Base-by-base conservation (phyloP, 2,329 filamentous ascomycete genomes). In the Ophiostoma sp. region DNA sequence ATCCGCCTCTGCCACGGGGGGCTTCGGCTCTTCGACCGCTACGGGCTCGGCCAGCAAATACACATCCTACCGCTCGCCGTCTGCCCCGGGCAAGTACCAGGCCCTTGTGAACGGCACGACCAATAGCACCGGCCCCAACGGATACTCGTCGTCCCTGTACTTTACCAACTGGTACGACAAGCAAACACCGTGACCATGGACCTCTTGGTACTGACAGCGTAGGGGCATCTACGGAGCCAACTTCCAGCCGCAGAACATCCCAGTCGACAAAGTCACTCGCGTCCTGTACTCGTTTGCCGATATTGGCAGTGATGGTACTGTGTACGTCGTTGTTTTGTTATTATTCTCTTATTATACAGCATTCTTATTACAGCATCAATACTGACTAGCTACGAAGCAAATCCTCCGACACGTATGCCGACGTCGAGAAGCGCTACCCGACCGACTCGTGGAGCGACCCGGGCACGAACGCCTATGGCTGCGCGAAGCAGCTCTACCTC, bases 381-480 rank as follows among this genome's bases (percentile, higher is more conserved):
- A 36, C 9, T 18, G 11, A 5, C 49, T 55, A 27, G 27, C 49
- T 4, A 4, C 2, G 3, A 2, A 55, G 49, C 3, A 27, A 36
- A 55, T 81, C 91, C 8, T 88, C 85, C 1, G 91, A 95, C 74
- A 78, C 81, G 1, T 93, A 85, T 76, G 84, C 90, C 38, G 91
- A 95, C 74, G 72, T 82, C 2, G 84, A 94, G 73, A 92, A 91
- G 75, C 90, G 91, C 77, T 93, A 89, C 74, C 80, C 85, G 0
- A 80, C 77, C 40, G 91, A 96, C 77, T 89, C 78, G 4, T 89
- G 85, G 85, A 86, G 87, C 69, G 87, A 89, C 65, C 73, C 77
- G 0, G 83, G 89, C 5, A 88, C 81, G 70, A 95, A 96, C 75
- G 85, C 89, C 64, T 95, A 94, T 73, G 93, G 93, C 52, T 90